Evolutionary conservation across 495 filamentous ascomycete genomes (phyloP).

Genomic region (Chaetomium tenue): DNA sequence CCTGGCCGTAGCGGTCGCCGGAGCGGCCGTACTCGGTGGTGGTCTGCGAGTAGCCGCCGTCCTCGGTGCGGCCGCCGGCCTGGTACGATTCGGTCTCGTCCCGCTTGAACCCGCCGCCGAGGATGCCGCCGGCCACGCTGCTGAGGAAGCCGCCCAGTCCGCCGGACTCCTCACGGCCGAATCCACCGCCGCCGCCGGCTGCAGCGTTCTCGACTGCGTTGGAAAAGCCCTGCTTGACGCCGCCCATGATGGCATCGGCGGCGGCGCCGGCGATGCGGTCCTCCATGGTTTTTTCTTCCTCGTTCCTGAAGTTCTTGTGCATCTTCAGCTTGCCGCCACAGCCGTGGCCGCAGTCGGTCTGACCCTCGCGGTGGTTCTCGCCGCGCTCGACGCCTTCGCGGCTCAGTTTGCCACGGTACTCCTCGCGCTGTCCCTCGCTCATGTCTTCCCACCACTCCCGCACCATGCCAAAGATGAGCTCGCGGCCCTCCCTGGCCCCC

Average conservation of each 20-base stretch:
- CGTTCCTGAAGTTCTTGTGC: slow-evolving; percentile 44
- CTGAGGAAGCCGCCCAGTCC: slow-evolving; percentile 46
- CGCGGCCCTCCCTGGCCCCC: slow-evolving; percentile 68
- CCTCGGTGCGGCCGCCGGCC: slow-evolving; percentile 35
- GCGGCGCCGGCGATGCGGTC: slow-evolving; percentile 47
- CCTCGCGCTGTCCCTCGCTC: slow-evolving; percentile 56
- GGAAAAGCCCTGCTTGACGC: slow-evolving; percentile 45
- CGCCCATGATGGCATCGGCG: slow-evolving; percentile 48
- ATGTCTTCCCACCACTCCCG: slow-evolving; percentile 76
- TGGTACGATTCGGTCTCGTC: slow-evolving; percentile 45
- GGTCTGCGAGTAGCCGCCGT: slow-evolving; percentile 46
- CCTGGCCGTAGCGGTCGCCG: slow-evolving; percentile 48
- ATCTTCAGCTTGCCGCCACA: slow-evolving; percentile 60
- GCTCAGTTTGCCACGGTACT: slow-evolving; percentile 68
- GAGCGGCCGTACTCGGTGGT: slow-evolving; percentile 48
- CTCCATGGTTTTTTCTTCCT: slow-evolving; percentile 38
- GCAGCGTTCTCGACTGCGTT: slow-evolving; percentile 32
- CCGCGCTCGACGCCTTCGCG: slow-evolving; percentile 71
- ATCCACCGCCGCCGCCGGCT: slow-evolving; percentile 21
- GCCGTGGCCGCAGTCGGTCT: slow-evolving; percentile 80
- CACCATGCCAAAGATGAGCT: slow-evolving; percentile 73
- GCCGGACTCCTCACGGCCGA: slow-evolving; percentile 30
- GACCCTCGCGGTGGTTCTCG: slow-evolving; percentile 78
- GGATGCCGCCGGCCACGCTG: slow-evolving; percentile 46
- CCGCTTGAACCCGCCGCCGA: slow-evolving; percentile 46